Base-by-base conservation (phyloP, 345 rosid genomes). In the Cardamine occulta region DNA sequence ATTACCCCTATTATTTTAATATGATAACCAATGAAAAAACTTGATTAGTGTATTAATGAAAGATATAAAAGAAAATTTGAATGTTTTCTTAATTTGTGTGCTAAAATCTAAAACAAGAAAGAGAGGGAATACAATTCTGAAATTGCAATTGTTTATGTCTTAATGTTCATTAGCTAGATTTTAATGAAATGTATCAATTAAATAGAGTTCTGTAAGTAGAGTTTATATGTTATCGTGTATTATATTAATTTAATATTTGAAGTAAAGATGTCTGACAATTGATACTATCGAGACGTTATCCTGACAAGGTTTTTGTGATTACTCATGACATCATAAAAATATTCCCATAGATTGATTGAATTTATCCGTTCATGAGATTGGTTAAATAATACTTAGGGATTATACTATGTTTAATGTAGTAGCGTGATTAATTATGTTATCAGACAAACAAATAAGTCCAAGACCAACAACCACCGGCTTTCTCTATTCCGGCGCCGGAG, bases 381-480 rank as follows among this genome's bases (percentile, higher is more conserved):
- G 34, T 64, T 45, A 34, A 5, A 8, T 13, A 26, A 13, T 13
- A 26, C 19, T 19, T 19, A 0, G 19, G 19, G 19, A 19, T 19
- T 15, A 73, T 28, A 73, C 10, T n/a, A 3, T 34, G 29, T 29
- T 4, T 66, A 54, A 53, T 63, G 29, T 34, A 53, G 8, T 14
- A 72, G 19, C 69, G 19, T 58, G 26, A 37, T 51, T 60, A 17
- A 45, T 55, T 32, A 8, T 26, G 51, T 40, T 44, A 12, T 48
- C 74, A 93, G 98, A 88, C 39, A 91, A 91, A 19, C 84, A 77
- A 45, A 82, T 64, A 86, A 93, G 24, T 84, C 86, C 74, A 81
- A 51, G 84, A 86, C 85, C 78, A 80, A 84, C 40, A 80, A 87
- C 79, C 87, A 87, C 79, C 35, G 34, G 70, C 28, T 74, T 74